Base-by-base conservation (phyloP, 768 basidiomycete genomes). In the Tylopilus subfusipes region DNA sequence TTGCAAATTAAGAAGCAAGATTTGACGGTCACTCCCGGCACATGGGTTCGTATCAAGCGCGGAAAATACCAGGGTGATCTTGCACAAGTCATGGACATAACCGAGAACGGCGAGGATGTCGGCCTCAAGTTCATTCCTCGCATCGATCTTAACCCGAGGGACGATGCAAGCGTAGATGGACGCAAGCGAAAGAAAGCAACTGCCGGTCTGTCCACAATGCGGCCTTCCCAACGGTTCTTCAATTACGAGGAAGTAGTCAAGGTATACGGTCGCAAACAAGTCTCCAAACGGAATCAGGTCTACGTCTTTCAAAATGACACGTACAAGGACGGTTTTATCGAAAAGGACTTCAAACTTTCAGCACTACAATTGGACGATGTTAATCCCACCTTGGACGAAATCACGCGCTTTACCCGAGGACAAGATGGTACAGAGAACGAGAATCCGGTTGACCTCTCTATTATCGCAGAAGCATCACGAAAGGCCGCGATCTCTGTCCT, bases 1-100 rank as follows among this genome's bases (percentile, higher is more conserved):
- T 79, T 98, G 61, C 90, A 92, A 67, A 97, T 97, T 65, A 98
- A 95, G 77, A 95, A 95, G 74, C 89, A 94, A 67, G 92, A 94
- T 58, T 73, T 87, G 43, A 88, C 88, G 0, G 82, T 98, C 39
- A 82, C 82, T 18, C 85, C 86, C 0, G 93, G 93, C 19, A 90
- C 84, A 61, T 99, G 97, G 97, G 93, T 98, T 9, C 90, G 97
- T 47, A 85, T 98, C 67, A 87, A 85, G 64, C 85, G 94, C 36
- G 96, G 96, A 42, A 95, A 90, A 66, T 97, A 99, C 67, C 81
- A 88, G 40, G 93, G 93, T 16, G 97, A 99, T 71, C 76, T 99
- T 46, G 97, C 97, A 1, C 94, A 97, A 68, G 92, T 99, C 47
- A 78, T 96, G 73, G 95, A 97, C 67, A 81, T 96, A 56, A 90